Evolutionary conservation across 2,329 filamentous ascomycete genomes (phyloP).

Genomic region (Parafenestella ontariensis): DNA sequence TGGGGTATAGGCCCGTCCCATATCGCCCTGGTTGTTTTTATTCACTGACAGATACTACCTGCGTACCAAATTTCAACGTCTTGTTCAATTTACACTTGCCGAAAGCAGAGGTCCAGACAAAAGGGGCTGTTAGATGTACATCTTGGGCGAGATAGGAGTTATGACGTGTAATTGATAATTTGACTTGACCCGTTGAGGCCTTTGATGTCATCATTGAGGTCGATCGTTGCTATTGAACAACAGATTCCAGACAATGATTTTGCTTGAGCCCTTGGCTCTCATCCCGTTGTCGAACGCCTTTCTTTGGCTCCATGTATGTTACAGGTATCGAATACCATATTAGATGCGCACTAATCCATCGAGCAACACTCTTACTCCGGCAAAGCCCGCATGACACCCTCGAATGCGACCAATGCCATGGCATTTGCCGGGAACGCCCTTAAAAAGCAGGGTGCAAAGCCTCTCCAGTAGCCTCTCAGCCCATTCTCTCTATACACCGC

Average conservation of each 20-base stretch:
- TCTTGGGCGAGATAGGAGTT: not conserved
- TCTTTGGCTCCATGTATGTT: not conserved
- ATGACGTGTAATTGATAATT: not conserved
- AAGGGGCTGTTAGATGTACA: not conserved
- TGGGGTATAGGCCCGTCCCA: not conserved
- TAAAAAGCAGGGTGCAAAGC: conserved; percentile 92
- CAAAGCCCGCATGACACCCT: conserved; percentile 78
- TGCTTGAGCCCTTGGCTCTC: not conserved
- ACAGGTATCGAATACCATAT: not conserved
- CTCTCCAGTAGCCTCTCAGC: conserved; percentile 83
- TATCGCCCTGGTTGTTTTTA: too few species aligned
- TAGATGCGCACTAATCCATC: not conserved
- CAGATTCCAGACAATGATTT: not conserved
- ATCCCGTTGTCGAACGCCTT: not conserved
- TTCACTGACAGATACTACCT: not conserved
- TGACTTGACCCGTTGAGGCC: not conserved
- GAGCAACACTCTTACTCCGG: conserved; percentile 29
- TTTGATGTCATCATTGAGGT: not conserved
- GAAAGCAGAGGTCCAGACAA: not conserved
- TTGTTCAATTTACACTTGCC: not conserved
- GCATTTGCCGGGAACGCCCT: conserved; percentile 96
- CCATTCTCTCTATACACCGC: conserved; percentile 80
- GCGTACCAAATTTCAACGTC: not conserved
- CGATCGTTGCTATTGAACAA: not conserved
- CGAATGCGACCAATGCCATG: conserved; percentile 90